Conservation (phyloP, 2,329 filamentous ascomycete species). For the Fusarium paranaense region DNA sequence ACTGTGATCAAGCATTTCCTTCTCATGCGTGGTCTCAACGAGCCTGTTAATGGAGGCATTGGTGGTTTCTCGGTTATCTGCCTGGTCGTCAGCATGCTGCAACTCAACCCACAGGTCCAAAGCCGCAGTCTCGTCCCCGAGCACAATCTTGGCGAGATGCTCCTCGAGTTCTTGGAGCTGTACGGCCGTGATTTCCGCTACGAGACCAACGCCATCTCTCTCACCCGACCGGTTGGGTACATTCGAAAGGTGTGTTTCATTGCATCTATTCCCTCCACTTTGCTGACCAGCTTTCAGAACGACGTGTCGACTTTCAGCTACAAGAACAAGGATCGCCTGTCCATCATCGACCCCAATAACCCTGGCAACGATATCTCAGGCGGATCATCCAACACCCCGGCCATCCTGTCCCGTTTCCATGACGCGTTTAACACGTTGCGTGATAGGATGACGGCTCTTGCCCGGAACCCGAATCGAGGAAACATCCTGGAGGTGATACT, state of each 20-base stretch:
- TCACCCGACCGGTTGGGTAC: slow-evolving; percentile 77
- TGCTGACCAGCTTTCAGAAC: slow-evolving; percentile 48
- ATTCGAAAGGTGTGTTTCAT: slow-evolving; percentile 76
- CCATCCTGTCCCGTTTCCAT: slow-evolving; percentile 77
- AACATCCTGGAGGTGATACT: slow-evolving; percentile 77
- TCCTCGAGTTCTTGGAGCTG: slow-evolving; percentile 89
- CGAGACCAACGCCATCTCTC: slow-evolving; percentile 75
- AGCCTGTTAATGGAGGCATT: slow-evolving; percentile 90
- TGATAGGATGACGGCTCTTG: slow-evolving; percentile 67
- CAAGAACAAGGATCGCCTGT: slow-evolving; percentile 75
- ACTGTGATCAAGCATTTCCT: slow-evolving; percentile 93
- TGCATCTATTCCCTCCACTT: fast-evolving
- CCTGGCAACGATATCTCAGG: slow-evolving; percentile 88
- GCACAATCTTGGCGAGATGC: slow-evolving; percentile 80
- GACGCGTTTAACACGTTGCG: slow-evolving; percentile 70
- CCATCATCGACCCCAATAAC: slow-evolving; percentile 93
- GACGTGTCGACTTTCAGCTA: slow-evolving; percentile 62
- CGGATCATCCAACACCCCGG: slow-evolving; percentile 77
- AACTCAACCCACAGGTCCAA: slow-evolving; percentile 79
- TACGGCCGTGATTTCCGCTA: slow-evolving; percentile 88
- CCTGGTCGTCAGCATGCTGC: slow-evolving; percentile 88
- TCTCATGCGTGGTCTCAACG: slow-evolving; percentile 88
- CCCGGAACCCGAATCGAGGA: slow-evolving; percentile 44
- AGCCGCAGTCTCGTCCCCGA: slow-evolving; percentile 68
- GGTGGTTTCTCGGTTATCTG: slow-evolving; percentile 96